Conservation (phyloP, 148 eudicot species). For the Linanthus parryae region DNA sequence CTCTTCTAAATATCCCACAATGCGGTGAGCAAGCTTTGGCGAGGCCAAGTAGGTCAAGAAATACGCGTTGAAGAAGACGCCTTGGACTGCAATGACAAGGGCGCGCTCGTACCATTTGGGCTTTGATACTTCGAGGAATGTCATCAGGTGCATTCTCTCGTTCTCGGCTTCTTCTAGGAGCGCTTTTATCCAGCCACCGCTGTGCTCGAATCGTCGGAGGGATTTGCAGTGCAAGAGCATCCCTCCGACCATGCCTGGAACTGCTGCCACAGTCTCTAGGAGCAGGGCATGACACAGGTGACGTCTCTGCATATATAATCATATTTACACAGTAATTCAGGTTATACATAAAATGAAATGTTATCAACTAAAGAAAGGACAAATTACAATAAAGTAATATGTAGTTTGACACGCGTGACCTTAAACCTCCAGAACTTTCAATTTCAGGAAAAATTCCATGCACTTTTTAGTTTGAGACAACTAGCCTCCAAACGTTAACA, state of each 20-base stretch:
- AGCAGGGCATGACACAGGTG: background rate
- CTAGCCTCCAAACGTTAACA: too few species aligned
- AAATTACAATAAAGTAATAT: background rate
- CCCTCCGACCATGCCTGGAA: slow-evolving; percentile 9
- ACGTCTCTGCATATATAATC: slow-evolving; percentile 2
- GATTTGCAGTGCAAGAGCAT: slow-evolving; percentile 4
- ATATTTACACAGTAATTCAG: too few species aligned
- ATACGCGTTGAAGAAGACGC: slow-evolving; percentile 10
- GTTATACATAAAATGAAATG: background rate
- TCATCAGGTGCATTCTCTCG: slow-evolving; percentile 10
- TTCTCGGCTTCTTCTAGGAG: slow-evolving; percentile 4
- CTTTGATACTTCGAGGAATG: slow-evolving; percentile 1
- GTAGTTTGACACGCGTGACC: too few species aligned
- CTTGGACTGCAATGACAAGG: slow-evolving; percentile 5
- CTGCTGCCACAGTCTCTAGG: slow-evolving; percentile 7
- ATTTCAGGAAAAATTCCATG: too few species aligned
- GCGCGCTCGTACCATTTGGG: slow-evolving; percentile 10
- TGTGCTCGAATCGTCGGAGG: slow-evolving; percentile 4
- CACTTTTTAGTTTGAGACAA: too few species aligned
- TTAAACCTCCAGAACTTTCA: too few species aligned
- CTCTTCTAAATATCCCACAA: slow-evolving; percentile 4
- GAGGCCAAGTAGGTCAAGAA: slow-evolving; percentile 2
- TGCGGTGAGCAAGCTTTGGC: background rate
- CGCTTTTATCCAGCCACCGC: slow-evolving; percentile 7
- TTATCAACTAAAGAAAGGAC: background rate